Conservation (phyloP, 352 stramenopile species). For the Phytophthora colocasiae region DNA sequence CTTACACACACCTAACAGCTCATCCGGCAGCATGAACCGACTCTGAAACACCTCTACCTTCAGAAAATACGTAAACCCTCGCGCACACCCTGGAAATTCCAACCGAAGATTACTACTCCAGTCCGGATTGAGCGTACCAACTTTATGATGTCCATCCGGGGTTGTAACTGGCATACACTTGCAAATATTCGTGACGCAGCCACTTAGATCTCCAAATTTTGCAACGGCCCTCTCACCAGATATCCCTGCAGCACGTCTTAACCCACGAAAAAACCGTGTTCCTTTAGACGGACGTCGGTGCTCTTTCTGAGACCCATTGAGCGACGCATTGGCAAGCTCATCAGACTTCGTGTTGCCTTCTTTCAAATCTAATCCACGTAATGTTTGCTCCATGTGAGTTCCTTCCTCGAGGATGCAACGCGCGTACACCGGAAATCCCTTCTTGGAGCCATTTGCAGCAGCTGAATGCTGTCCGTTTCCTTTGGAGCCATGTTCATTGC, state of each 20-base stretch:
- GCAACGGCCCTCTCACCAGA: constrained; percentile 78
- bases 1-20: constrained; percentile 82
- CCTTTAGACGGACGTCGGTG: constrained; percentile 62
- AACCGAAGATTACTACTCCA: constrained; percentile 82
- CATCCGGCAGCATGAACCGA: constrained; percentile 83
- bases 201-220: constrained; percentile 72
- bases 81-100: constrained; percentile 76
- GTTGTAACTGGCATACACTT: constrained; percentile 49
- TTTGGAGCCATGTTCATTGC: constrained; percentile 21
- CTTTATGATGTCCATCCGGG: constrained; percentile 31
- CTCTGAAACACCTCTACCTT: constrained; percentile 88
- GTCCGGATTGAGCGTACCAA: constrained; percentile 53
- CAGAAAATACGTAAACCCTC: constrained; percentile 79
- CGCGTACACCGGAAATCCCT: constrained; percentile 69
- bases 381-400: constrained; percentile 73
- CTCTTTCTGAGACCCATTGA: constrained; percentile 36
- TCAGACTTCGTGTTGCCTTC: constrained; percentile 31
- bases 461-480: constrained; percentile 16
- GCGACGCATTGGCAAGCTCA: constrained; percentile 27
- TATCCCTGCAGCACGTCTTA: constrained; percentile 76
- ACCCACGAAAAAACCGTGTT: constrained; percentile 74
- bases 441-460: constrained; percentile 41
- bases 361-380: constrained; percentile 70
- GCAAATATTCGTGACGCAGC: constrained; percentile 81
- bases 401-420: constrained; percentile 82